These are phyloP conservation scores for Neurospora sp. DNA, from an alignment of 495 filamentous ascomycete species.

Conservation along the genomic window DNA sequence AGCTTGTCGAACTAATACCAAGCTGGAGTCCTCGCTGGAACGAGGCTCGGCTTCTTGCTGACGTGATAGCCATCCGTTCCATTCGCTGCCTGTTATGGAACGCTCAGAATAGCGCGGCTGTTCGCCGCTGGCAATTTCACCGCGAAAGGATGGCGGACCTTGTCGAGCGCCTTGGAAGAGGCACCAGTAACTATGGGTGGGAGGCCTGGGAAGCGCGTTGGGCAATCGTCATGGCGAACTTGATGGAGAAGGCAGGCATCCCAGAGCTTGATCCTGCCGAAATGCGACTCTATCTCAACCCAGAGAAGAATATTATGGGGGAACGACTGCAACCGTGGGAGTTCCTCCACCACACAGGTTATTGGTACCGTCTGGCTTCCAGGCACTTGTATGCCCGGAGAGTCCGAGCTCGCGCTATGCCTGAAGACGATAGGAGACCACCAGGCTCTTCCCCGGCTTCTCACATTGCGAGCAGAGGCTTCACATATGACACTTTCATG, in stretches of 20 bases:
- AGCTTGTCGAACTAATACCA: constrained; percentile 77
- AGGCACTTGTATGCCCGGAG: constrained; percentile 53
- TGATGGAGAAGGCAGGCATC: constrained; percentile 54
- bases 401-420: constrained; percentile 53
- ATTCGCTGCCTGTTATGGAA: constrained; percentile 71
- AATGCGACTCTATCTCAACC: constrained; percentile 40
- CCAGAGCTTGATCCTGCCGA: constrained; percentile 30
- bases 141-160: constrained; percentile 59
- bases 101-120: constrained; percentile 62
- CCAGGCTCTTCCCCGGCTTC: constrained; percentile 59
- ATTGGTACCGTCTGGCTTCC: constrained; percentile 68
- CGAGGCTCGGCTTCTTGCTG: constrained; percentile 70
- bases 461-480: constrained; percentile 54
- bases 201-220: constrained; percentile 80
- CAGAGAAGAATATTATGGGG: constrained; percentile 57
- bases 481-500: constrained; percentile 77
- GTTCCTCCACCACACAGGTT: constrained; percentile 74
- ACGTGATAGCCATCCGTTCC: constrained; percentile 66
- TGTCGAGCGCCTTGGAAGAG: constrained; percentile 71
- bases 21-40: constrained; percentile 82
- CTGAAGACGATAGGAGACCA: constrained; percentile 60
- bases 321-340: constrained; percentile 71
- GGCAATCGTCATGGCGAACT: constrained; percentile 69
- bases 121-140: constrained; percentile 66
- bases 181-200: constrained; percentile 76